Evolutionary conservation across 352 stramenopile genomes (phyloP).

Genomic region (Phytophthora pluvialis): DNA sequence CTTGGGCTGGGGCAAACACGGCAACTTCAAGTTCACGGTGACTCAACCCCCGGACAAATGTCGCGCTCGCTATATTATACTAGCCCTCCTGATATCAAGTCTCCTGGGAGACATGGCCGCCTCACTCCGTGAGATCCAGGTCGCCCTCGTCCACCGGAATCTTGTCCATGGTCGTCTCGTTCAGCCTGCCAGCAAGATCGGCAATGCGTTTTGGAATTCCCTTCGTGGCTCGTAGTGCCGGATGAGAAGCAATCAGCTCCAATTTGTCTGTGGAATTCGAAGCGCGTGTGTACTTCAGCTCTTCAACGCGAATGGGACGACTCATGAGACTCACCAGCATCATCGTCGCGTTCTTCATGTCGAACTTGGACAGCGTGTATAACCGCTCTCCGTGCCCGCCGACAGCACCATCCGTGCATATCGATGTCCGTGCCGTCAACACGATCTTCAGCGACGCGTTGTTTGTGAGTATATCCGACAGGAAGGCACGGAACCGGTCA

Average conservation of each 20-base stretch:
- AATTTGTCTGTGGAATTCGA: constrained; percentile 61
- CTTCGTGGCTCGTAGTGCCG: constrained; percentile 59
- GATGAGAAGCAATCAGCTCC: constrained; percentile 78
- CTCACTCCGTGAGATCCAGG: constrained; percentile 47
- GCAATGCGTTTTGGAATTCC: constrained; percentile 76
- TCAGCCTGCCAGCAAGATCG: constrained; percentile 72
- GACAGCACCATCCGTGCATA: constrained; percentile 69
- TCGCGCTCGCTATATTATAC: constrained; percentile 26
- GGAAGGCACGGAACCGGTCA: constrained; percentile 68
- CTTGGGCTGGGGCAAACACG: too few species aligned
- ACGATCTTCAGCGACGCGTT: constrained; percentile 79
- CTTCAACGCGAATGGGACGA: constrained; percentile 70
- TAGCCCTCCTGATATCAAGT: constrained; percentile 12
- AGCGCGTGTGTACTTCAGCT: constrained; percentile 52
- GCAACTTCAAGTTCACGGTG: too few species aligned
- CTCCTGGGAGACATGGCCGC: neutral
- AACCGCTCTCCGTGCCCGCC: constrained; percentile 73
- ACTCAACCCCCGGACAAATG: too few species aligned
- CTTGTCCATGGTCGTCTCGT: constrained; percentile 74
- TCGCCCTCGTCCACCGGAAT: constrained; percentile 48
- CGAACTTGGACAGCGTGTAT: constrained; percentile 71
- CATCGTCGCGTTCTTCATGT: constrained; percentile 73
- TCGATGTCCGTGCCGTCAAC: constrained; percentile 62
- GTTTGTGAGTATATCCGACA: constrained; percentile 77
- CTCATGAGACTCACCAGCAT: constrained; percentile 81